Conservation (phyloP, 106 monocot species). For the Acanthochlamys bracteata region DNA sequence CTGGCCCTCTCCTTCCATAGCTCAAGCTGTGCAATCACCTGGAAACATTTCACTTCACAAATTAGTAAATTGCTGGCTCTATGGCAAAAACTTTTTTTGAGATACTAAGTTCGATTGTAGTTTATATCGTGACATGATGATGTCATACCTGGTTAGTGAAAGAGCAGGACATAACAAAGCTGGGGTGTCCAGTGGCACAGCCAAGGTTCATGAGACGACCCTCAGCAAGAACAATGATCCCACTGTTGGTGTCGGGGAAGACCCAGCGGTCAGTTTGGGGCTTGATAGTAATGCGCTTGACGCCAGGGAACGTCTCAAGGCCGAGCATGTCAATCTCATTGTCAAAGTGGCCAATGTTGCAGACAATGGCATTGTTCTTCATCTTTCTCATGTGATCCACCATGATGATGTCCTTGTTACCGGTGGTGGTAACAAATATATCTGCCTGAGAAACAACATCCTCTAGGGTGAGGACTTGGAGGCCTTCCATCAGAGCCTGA, state of each 20-base stretch:
- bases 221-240: conserved; percentile 78
- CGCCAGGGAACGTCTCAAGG: conserved; percentile 71
- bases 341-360: conserved; percentile 95
- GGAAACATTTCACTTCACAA: conserved; percentile 2
- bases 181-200: conserved; percentile 80
- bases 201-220: conserved; percentile 87
- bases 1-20: conserved; percentile 71
- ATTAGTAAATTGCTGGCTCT: no score
- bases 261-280: conserved; percentile 88
- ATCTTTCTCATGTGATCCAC: conserved; percentile 92
- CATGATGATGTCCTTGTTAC: conserved; percentile 98
- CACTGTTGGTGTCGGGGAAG: conserved; percentile 68
- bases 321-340: conserved; percentile 92
- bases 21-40: conserved; percentile 87
- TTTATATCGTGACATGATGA: neutral
- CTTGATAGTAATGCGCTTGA: conserved; percentile 87
- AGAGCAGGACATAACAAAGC: conserved; percentile 95
- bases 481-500: conserved; percentile 80
- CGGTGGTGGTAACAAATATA: conserved; percentile 84
- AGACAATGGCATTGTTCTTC: conserved; percentile 97
- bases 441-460: conserved; percentile 65
- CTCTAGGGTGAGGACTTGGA: conserved; percentile 60
- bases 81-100: no score
- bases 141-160: conserved; percentile 75
- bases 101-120: neutral